phyloP scores from a whole-genome alignment of 371 early-diverging fungal genomes.

The Saksenaea vasiformis region DNA sequence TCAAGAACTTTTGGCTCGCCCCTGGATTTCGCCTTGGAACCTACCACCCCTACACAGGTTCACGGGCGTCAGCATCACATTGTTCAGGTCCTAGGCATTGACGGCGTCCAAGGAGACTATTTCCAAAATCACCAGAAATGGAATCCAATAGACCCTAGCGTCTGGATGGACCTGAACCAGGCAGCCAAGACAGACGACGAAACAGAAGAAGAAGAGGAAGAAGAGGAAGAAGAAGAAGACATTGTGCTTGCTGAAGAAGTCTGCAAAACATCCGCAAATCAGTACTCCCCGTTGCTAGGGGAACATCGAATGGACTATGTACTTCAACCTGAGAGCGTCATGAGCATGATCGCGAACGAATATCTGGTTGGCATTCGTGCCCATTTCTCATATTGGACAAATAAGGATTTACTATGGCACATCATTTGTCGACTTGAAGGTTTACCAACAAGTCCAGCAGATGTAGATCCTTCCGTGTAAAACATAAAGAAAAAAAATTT shows the following conservation, averaged over 20 bases:
- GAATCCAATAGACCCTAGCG: neutral
- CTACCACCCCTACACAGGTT: conserved; percentile 7
- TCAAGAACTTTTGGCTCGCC: neutral
- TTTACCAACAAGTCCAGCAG: neutral
- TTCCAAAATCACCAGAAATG: neutral
- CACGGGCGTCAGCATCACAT: conserved; percentile 19
- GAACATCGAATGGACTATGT: conserved; percentile 44
- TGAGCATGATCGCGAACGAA: conserved; percentile 53
- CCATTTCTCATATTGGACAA: conserved; percentile 57
- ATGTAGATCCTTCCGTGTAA: neutral
- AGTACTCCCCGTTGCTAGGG: conserved; percentile 17
- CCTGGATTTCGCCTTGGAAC: conserved; percentile 8
- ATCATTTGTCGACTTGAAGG: conserved; percentile 44
- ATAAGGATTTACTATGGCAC: conserved; percentile 56
- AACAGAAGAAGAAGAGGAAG: conserved; percentile 3
- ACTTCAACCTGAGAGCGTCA: conserved; percentile 44
- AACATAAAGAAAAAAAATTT: neutral
- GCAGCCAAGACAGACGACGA: neutral
- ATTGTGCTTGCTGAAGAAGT: neutral
- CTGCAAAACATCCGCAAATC: conserved; percentile 16
- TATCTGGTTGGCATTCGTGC: conserved; percentile 49
- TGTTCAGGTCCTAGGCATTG: conserved; percentile 35
- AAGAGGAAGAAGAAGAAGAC: neutral
- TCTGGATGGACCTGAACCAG: neutral
- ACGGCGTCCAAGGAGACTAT: conserved; percentile 19